A percentile compares a stretch with the other conserved stretches of the same genome.
These are phyloP conservation scores for Epichloe uncinata DNA, from an alignment of 2,329 filamentous ascomycete genomes.

Conservation along the genomic window DNA sequence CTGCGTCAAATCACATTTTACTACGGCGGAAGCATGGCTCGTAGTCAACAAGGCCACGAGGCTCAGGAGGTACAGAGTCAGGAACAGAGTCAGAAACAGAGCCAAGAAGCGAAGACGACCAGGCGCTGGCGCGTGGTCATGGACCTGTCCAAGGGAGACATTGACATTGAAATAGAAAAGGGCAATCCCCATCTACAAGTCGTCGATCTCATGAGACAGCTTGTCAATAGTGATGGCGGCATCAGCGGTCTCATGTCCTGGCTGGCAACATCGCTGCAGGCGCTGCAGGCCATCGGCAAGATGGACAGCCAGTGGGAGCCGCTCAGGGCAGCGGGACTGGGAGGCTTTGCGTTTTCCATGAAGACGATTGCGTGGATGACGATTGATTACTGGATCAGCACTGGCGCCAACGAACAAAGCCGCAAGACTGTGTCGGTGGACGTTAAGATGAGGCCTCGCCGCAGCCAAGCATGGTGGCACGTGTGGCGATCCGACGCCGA, in stretches of 20 bases:
- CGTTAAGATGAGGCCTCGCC: constrained; percentile 34
- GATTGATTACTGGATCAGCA: constrained; percentile 36
- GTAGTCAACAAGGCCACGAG: constrained; percentile 10
- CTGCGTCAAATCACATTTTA: constrained; percentile 53
- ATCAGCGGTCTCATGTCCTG: constrained; percentile 41
- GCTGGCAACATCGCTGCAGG: constrained; percentile 47
- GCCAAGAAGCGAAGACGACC: constrained; percentile 5
- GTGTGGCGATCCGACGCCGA: constrained; percentile 23
- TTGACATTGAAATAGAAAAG: constrained; percentile 45
- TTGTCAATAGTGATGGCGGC: constrained; percentile 41
- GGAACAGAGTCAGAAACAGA: background rate
- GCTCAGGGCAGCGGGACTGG: constrained; percentile 28
- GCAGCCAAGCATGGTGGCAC: constrained; percentile 38
- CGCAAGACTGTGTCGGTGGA: constrained; percentile 33
- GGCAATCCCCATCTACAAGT: constrained; percentile 57
- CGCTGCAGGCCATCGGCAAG: constrained; percentile 47
- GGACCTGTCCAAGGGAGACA: constrained; percentile 38
- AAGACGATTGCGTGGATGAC: constrained; percentile 44
- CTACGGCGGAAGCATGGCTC: constrained; percentile 32
- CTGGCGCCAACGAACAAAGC: constrained; percentile 10
- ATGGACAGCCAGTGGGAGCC: constrained; percentile 43
- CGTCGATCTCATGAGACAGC: constrained; percentile 40
- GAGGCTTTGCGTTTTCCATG: constrained; percentile 36
- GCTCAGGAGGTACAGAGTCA: background rate
- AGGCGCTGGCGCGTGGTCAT: constrained; percentile 40